Evolutionary conservation across 225 moss, liverwort and hornwort species (phyloP), one percentile per base, ranked within the genome.

Genomic region (Lunularia cruciata): DNA sequence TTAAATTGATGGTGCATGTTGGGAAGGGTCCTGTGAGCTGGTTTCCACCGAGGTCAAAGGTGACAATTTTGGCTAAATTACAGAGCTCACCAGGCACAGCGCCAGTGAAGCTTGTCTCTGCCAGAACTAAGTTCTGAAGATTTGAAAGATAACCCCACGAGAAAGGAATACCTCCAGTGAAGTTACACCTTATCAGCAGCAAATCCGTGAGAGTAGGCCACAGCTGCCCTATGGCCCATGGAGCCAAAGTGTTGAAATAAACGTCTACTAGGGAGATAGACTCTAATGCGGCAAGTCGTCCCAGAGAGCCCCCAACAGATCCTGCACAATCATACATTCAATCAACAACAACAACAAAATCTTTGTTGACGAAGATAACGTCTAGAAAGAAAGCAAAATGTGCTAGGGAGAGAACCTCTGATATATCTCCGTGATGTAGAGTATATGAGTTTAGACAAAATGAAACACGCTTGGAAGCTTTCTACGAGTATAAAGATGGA

Each of bases 31-130:
- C 63, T 6, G 63, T 63, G 20, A 63, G 28, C 1, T 12, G 2
- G 42, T 63, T 63, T 3, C 3, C 31, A 4, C 11, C 10, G 5
- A 63, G 40, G 13, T 35, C 60, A 14, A 60, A 33, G 34, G 35
- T 60, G 8, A 3, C 2, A 22, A 63, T 25, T 20, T 22, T 42
- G 27, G 39, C 18, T 60, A 89, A 31, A n/a, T 75, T 72, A 7
- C 40, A 39, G 13, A 63, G 40, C 39, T 42, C 38, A 3, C 12
- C 38, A 28, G 63, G 63, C 4, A 63, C 5, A 13, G 23, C 6
- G 8, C 63, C 39, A 3, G 39, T 22, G 20, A 40, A 42, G 20
- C 42, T 40, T 4, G 20, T 6, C 12, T 6, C 20, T n/a, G n/a
- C n/a, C 20, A 63, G 63, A 26, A 19, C 30, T 19, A 47, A 26